phyloP scores from a whole-genome alignment of 176 grass and related monocot genomes.

The Hsuehochloa calcarea region DNA sequence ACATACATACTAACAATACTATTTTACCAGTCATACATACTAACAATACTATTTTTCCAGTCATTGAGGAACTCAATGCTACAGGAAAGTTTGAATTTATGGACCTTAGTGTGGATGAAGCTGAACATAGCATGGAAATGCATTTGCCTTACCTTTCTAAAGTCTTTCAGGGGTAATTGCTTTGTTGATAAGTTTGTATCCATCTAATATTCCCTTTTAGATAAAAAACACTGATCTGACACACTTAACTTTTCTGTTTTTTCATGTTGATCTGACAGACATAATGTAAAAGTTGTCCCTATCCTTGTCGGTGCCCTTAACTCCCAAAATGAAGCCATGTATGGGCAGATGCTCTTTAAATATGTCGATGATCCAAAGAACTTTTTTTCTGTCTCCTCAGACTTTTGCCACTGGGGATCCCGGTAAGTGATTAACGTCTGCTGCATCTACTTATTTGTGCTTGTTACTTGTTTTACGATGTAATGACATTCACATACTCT shows the following conservation, averaged over 20 bases:
- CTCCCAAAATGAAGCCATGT: constrained; percentile 80
- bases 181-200: constrained; percentile 14
- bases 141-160: constrained; percentile 97
- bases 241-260: not conserved
- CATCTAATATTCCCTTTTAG: constrained; percentile 4
- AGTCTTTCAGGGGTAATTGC: constrained; percentile 83
- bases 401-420: constrained; percentile 98
- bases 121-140: constrained; percentile 99
- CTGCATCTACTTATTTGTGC: not conserved
- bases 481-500: not conserved
- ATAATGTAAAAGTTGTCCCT: constrained; percentile 83
- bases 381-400: constrained; percentile 92
- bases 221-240: not conserved
- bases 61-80: constrained; percentile 66
- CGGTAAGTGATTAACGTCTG: constrained; percentile 48
- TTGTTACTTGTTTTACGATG: constrained; percentile 18
- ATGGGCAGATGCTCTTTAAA: constrained; percentile 74
- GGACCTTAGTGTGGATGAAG: constrained; percentile 97
- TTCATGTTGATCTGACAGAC: constrained; percentile 49
- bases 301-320: constrained; percentile 88
- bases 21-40: constrained; percentile 56
- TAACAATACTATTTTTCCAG: constrained; percentile 52
- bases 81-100: constrained; percentile 93
- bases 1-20: constrained; percentile 22
- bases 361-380: constrained; percentile 90